A percentile compares a stretch with the other conserved stretches of the same genome.
These are phyloP conservation scores for Poa pratensis DNA, from an alignment of 176 grass and related monocot species.

Conservation along the genomic window DNA sequence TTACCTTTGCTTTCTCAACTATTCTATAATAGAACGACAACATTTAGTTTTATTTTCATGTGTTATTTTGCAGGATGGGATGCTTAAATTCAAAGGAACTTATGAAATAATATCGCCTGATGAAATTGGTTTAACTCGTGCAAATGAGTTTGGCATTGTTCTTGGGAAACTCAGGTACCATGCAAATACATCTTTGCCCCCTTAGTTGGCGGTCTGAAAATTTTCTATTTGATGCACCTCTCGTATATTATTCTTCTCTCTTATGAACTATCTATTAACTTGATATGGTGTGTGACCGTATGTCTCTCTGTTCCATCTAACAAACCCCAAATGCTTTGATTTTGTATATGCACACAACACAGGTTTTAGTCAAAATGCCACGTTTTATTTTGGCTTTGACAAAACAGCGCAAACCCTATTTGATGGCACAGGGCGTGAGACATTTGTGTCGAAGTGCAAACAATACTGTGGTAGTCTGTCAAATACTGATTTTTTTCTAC, in stretches of 20 bases:
- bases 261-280: constrained; percentile 3
- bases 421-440: neutral
- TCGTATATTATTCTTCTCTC: neutral
- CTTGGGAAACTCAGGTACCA: constrained; percentile 92
- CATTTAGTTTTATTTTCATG: constrained; percentile 16
- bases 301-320: constrained; percentile 6
- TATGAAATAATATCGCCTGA: constrained; percentile 89
- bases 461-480: neutral
- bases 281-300: neutral
- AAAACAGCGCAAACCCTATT: neutral
- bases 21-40: neutral
- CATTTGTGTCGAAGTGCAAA: neutral
- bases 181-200: neutral
- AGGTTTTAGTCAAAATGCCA: neutral
- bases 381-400: neutral
- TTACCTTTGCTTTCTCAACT: neutral
- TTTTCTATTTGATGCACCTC: neutral
- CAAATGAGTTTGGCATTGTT: constrained; percentile 87
- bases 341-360: neutral
- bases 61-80: constrained; percentile 67
- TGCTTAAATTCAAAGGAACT: constrained; percentile 86
- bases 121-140: constrained; percentile 77
- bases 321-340: neutral
- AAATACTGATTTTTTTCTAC: neutral
- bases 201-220: neutral